These are phyloP conservation scores for Climacium dendroides DNA, from an alignment of 225 moss, liverwort and hornwort species.

Conservation along the genomic window DNA sequence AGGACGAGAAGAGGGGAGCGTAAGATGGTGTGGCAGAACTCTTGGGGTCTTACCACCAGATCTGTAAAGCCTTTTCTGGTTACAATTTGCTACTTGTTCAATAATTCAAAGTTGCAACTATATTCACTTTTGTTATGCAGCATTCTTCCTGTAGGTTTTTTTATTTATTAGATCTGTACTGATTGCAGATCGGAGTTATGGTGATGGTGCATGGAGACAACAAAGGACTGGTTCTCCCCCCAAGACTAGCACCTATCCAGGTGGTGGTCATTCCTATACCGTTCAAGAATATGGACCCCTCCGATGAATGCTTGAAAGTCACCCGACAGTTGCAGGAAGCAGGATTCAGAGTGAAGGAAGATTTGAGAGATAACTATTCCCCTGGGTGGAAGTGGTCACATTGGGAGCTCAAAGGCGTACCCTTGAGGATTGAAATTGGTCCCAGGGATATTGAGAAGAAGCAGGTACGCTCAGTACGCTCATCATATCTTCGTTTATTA, in stretches of 20 bases:
- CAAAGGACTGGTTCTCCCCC: constrained; percentile 83
- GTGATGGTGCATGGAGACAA: constrained; percentile 96
- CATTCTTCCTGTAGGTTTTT: background rate
- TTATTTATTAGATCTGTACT: background rate
- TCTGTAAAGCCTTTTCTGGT: constrained; percentile 26
- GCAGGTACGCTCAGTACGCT: constrained; percentile 24
- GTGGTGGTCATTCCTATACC: constrained; percentile 80
- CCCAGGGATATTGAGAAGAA: constrained; percentile 70
- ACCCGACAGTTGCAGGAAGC: constrained; percentile 43
- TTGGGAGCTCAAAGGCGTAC: constrained; percentile 95
- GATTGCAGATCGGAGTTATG: constrained; percentile 81
- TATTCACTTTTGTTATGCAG: background rate
- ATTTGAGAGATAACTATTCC: constrained; percentile 55
- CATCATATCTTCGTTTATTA: background rate
- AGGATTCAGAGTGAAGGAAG: constrained; percentile 73
- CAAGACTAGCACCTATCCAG: constrained; percentile 82
- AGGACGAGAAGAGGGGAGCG: constrained; percentile 56
- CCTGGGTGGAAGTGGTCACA: constrained; percentile 84
- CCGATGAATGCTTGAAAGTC: constrained; percentile 52
- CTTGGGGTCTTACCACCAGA: constrained; percentile 97
- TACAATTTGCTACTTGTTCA: background rate
- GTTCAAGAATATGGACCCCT: constrained; percentile 46
- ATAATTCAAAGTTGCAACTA: background rate
- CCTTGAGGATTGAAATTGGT: constrained; percentile 72
- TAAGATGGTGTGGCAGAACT: constrained; percentile 96